Percentiles rank a stretch among this genome's conserved stretches.
phyloP scores from a whole-genome alignment of 2,329 filamentous ascomycete genomes.

The Scedosporium minutisporum region DNA sequence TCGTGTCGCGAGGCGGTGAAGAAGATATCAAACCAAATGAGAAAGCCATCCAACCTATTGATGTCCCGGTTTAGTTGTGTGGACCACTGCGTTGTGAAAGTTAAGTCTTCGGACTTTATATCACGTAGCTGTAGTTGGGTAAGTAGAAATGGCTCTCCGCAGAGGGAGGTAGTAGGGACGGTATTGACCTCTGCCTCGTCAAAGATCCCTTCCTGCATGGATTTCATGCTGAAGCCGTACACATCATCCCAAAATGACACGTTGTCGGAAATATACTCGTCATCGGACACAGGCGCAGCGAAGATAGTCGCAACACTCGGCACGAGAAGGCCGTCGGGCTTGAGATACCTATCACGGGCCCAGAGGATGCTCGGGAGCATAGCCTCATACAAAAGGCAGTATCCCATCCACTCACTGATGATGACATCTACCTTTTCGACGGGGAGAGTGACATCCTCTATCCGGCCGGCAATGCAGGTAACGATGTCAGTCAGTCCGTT shows the following conservation, averaged over 20 bases:
- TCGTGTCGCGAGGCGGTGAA: slow-evolving; percentile 58
- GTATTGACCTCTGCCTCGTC: slow-evolving; percentile 73
- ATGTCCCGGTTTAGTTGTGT: slow-evolving; percentile 51
- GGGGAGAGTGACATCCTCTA: slow-evolving; percentile 75
- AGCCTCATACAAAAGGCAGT: slow-evolving; percentile 84
- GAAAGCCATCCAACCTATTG: slow-evolving; percentile 71
- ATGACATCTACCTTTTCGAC: slow-evolving; percentile 84
- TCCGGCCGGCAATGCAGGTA: slow-evolving; percentile 71
- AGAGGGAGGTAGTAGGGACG: slow-evolving; percentile 52
- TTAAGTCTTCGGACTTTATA: slow-evolving; percentile 60
- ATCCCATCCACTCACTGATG: slow-evolving; percentile 97
- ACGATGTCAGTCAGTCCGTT: slow-evolving; percentile 69
- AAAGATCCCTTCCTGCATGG: slow-evolving; percentile 75
- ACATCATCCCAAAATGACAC: slow-evolving; percentile 83
- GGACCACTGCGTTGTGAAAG: slow-evolving; percentile 62
- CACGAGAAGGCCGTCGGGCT: slow-evolving; percentile 70
- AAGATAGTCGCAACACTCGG: slow-evolving; percentile 78
- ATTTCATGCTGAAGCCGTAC: slow-evolving; percentile 89
- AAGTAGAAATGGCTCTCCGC: slow-evolving; percentile 55
- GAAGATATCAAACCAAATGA: slow-evolving; percentile 92
- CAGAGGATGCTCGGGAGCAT: slow-evolving; percentile 92
- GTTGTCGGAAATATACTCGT: slow-evolving; percentile 67
- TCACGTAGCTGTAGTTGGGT: slow-evolving; percentile 68
- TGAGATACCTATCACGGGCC: slow-evolving; percentile 79
- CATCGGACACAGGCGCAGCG: slow-evolving; percentile 70